Evolutionary conservation across 768 basidiomycete species (phyloP), one percentile per base, ranked within the genome.

Genomic region (Suillus americanus): DNA sequence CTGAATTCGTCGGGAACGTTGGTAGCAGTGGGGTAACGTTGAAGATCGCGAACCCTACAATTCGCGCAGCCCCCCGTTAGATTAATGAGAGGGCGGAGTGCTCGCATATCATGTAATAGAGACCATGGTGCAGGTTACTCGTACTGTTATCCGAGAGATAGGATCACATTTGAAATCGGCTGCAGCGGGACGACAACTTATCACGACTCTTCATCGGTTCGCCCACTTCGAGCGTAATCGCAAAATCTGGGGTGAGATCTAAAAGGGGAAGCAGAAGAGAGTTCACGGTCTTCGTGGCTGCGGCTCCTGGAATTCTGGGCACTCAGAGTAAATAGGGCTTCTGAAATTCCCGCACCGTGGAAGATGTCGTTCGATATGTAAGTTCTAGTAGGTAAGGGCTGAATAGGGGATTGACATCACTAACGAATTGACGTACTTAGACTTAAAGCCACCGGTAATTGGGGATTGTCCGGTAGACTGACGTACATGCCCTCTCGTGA

Each of bases 241-340:
- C 40, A 40, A 59, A 59, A 59, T 59, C 57, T 59, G 40, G 57
- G 57, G 40, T 59, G 57, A 30, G 38, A 41, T 59, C 57, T 59
- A 20, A 59, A 57, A 41, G 25, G 40, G 40, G 56, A 40, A 5
- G 55, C 33, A 37, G 54, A 23, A 25, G 1, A 57, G 55, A 57
- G 38, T 54, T 7, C 5, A 18, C 3, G 33, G 40, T 38, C 9
- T 57, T 57, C 56, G 20, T 30, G 40, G 18, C 13, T 56, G 55
- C 20, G 35, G 54, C 56, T 59, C 56, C 56, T 53, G 18, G 30
- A 10, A 28, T 28, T 53, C 51, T 40, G 25, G 23, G 25, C 56
- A 41, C 38, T 59, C 12, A 12, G 16, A 38, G 13, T 18, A 53
- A 28, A 53, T 38, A 25, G 37, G 56, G 37, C 37, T 53, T 30